Evolutionary conservation across 371 early-diverging fungal genomes (phyloP), one percentile per base, ranked within the genome.

Genomic region (Rhizopus arrhizus): DNA sequence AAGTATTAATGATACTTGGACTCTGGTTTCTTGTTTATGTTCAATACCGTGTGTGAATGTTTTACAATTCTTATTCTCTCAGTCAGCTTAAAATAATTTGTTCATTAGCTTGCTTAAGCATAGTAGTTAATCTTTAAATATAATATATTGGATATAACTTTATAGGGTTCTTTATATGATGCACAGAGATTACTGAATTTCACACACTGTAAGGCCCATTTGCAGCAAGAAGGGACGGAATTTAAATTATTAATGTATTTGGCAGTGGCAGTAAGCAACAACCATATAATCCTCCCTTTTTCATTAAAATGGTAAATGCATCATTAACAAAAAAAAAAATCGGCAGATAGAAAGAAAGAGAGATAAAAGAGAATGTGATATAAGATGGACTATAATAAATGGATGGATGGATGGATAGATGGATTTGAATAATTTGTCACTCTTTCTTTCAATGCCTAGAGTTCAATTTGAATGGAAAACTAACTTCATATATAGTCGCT

Each of bases 401-500:
- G 46, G 52, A 58, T 66, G 56, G 53, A 68, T 68, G 15, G 60
- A 60, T 54, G 51, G 56, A 58, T 51, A 55, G 56, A 54, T 61
- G 48, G 42, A 58, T 43, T 33, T n/a, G 51, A 45, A 36, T 33
- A 15, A 47, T 47, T 56, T n/a, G 32, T 31, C 12, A 8, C 31
- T 33, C 43, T 42, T 43, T 45, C 13, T 15, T 32, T 55, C 45
- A 9, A 55, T 45, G 45, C 15, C 22, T n/a, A 43, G 13, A 2
- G 12, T 40, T 54, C 12, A 0, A 16, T 28, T 47, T 7, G 13
- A 35, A n/a, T 13, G 4, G 7, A 3, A 51, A 35, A 28, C 51
- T 33, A 34, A 48, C 15, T 34, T 16, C 56, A 49, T 48, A 31
- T 43, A 43, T 72, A 90, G 94, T 94, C 95, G 72, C 88, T 94